Base-by-base conservation (phyloP, 2,329 filamentous ascomycete genomes). In the Arthrobotrys megalospora region DNA sequence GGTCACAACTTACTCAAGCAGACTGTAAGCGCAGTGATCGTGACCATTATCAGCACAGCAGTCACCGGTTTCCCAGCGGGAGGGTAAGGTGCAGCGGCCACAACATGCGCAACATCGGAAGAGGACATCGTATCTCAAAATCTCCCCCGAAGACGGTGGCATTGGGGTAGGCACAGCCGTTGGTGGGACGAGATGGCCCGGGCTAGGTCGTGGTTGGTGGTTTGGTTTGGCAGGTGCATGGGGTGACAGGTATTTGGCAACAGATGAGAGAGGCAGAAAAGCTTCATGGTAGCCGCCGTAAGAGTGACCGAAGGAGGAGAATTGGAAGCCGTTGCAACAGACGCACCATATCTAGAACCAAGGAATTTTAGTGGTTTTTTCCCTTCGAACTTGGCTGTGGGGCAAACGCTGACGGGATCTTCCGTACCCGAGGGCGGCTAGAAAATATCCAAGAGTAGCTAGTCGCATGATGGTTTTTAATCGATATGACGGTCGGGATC, bases 141-240 rank as follows among this genome's bases (percentile, higher is more conserved):
- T 48, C 52, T 55, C 32, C 6, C n/a, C 52, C 32, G 52, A 36
- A 55, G 8, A 38, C 16, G 4, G 65, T 70, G 8, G 12, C 16
- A 10, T 47, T 66, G 28, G 65, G 65, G 24, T 63, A 76, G 3
- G 55, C 41, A 28, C 65, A 76, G 21, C 53, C 72, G 21, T 69
- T 65, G 6, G 65, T 34, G 43, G 58, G 72, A 28, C 63, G 53
- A 24, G 63, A 62, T 48, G 63, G 19, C 38, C 19, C 19, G 14
- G 65, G 48, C 45, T 62, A 45, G 0, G 72, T 76, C 1, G 72
- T 76, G 3, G 45, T 60, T 58, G 64, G 64, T 38, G 55, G 55
- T 43, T 66, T 70, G 6, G 55, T 70, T 58, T 63, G 65, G 12
- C 72, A 70, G 19, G 47, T 12, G 21, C 72, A 76, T 32, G 68